A percentile compares a stretch with the other conserved stretches of the same genome.
These are phyloP conservation scores for Pichia deserticola DNA, from an alignment of 805 yeast genomes.

Conservation along the genomic window DNA sequence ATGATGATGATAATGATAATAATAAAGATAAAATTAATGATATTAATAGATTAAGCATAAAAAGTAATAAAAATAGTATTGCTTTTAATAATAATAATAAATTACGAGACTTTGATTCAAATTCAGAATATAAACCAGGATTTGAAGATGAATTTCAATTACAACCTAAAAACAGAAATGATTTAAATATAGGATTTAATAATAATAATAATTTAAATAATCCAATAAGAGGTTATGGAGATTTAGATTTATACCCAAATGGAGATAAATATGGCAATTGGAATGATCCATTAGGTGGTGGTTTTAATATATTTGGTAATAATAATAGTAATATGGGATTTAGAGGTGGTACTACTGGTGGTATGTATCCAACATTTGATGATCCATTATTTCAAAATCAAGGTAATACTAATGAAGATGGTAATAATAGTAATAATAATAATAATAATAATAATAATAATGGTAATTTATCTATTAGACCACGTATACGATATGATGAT, in stretches of 20 bases:
- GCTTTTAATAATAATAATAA: not conserved
- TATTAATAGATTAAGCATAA: not conserved
- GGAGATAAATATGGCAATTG: conserved; percentile 34
- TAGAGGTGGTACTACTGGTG: conserved; percentile 33
- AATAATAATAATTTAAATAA: too few species aligned
- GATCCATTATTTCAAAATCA: conserved; percentile 40
- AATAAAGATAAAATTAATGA: not conserved
- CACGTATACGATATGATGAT: conserved; percentile 47
- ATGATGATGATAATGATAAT: not conserved
- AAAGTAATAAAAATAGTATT: too few species aligned
- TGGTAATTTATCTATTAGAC: conserved; percentile 22
- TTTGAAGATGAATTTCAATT: conserved; percentile 11
- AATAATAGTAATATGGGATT: too few species aligned
- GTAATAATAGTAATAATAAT: not conserved
- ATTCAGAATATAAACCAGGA: conserved; percentile 1
- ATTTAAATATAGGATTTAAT: not conserved
- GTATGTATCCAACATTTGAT: conserved; percentile 46
- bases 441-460: too few species aligned
- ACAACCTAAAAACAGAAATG: not conserved
- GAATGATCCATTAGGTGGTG: conserved; percentile 35
- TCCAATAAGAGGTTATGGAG: conserved; percentile 31
- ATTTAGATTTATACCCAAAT: conserved; percentile 43
- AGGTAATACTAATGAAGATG: not conserved
- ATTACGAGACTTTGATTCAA: not conserved
- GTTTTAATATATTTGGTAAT: not conserved